Percentiles rank a stretch among this genome's conserved stretches.
phyloP scores from a whole-genome alignment of 257 asterid species.

The Scutellaria baicalensis region DNA sequence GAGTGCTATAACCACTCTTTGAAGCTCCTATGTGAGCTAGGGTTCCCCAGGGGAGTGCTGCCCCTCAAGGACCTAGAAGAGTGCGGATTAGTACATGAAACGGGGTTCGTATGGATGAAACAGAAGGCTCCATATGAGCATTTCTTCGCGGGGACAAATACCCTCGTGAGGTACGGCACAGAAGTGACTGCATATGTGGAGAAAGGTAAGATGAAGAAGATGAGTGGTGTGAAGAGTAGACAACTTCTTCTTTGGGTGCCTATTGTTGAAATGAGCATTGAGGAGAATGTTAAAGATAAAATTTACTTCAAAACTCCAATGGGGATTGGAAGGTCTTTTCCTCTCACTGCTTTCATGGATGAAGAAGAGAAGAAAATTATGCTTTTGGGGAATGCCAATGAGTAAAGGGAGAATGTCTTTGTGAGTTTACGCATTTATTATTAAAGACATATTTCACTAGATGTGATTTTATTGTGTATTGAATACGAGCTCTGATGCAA shows the following conservation, averaged over 20 bases:
- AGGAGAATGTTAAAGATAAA: constrained; percentile 33
- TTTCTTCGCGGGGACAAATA: constrained; percentile 44
- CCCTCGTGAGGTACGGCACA: constrained; percentile 58
- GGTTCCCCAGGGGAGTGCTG: constrained; percentile 76
- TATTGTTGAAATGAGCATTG: constrained; percentile 80
- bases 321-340: constrained; percentile 85
- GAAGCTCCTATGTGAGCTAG: constrained; percentile 56
- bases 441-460: no score
- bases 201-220: constrained; percentile 86
- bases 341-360: constrained; percentile 65
- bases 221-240: constrained; percentile 87
- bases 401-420: background rate
- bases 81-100: constrained; percentile 76
- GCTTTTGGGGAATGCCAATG: constrained; percentile 27
- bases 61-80: constrained; percentile 85
- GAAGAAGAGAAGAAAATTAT: constrained; percentile 43
- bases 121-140: constrained; percentile 82
- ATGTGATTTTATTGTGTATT: background rate
- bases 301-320: constrained; percentile 80
- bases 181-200: constrained; percentile 85
- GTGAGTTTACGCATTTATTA: no score
- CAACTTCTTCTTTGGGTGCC: constrained; percentile 93
- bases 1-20: constrained; percentile 57
- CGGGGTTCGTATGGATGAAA: constrained; percentile 92
- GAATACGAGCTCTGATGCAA: no score